Evolutionary conservation across 345 rosid species (phyloP), one percentile per base, ranked within the genome.

Genomic region (Aquilaria sinensis): DNA sequence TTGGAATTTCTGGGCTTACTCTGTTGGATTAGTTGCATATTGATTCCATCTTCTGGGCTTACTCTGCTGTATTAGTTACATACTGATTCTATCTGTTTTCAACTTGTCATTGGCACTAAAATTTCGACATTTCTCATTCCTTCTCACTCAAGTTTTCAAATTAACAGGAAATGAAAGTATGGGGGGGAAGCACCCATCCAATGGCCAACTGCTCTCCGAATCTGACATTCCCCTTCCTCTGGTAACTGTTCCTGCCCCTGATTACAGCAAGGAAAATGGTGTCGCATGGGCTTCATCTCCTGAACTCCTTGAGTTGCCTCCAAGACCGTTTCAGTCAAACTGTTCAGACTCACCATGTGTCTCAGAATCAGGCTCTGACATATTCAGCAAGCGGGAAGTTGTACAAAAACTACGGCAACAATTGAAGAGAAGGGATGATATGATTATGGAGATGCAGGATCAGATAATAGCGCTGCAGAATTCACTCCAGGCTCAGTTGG

Each of bases 401-500:
- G 85, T 94, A 69, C 89, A 88, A 71, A 94, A 94, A 75, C 78
- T 94, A 53, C 80, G 99, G 75, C 99, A 90, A 60, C 99, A 94
- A 65, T 60, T 94, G 70, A 88, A 90, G 86, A 88, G 97, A 77
- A 82, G 97, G 58, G 99, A 94, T 32, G 96, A 90, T 56, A 86
- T 94, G 99, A 72, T 86, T 57, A 70, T 94, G 51, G 99, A 94
- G 80, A 94, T 94, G 99, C 99, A 94, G 73, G 99, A 90, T 64
- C 99, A 90, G 81, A 83, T 90, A 11, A 15, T 66, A 49, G 96
- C 85, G 71, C 62, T 83, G 64, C 92, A 83, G 76, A 94, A 75
- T 72, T 88, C 96, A 4, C 75, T 82, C 7, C 83, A 65, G 62
- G 60, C 85, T 47, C 95, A 90, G 72, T 56, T 82, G 67, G 76